Base-by-base conservation (phyloP, 2,329 filamentous ascomycete species). In the Apiospora saccharicola region DNA sequence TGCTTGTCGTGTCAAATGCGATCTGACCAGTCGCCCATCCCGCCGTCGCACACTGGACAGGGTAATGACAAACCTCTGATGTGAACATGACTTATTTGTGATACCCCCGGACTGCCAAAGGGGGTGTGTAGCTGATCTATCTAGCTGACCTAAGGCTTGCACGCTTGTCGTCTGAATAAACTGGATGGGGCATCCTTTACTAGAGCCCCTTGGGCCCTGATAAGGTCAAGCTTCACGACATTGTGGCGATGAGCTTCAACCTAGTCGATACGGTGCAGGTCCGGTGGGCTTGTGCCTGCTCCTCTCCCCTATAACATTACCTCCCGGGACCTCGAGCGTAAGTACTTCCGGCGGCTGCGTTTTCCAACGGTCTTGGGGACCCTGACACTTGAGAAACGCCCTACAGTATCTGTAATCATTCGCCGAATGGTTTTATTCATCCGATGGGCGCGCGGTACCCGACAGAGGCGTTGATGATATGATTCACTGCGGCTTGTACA, bases 141-240 rank as follows among this genome's bases (percentile, higher is more conserved):
- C 8, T 41, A 41, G 37, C 37, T 41, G 37, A 41, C n/a, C 16
- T 13, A 24, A 51, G 49, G 49, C 49, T 49, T 51, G 22, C 46
- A 64, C 16, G 10, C 57, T 64, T 64, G 57, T 64, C 57, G 57
- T 64, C 57, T 22, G 34, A 64, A 64, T 64, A 64, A 41, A 64
- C 34, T 64, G 34, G n/a, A n/a, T 19, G 34, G 57, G 57, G 10
- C 8, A 41, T 12, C 57, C 57, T 41, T 64, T 34, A 64, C 41
- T n/a, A 64, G 30, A 37, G 12, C 30, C 26, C 26, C 53, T 61
- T n/a, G 53, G 53, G 5, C 26, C 51, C 51, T 53, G 24, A 30
- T 53, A 26, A 30, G 53, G 26, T 34, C 57, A n/a, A 37, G 57
- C n/a, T 34, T 64, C 57, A 64, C 30, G 34, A n/a, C 34, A 7